A percentile compares a stretch with the other conserved stretches of the same genome.
These are phyloP conservation scores for Cladophialophora exuberans DNA, from an alignment of 2,329 filamentous ascomycete genomes.

Conservation along the genomic window DNA sequence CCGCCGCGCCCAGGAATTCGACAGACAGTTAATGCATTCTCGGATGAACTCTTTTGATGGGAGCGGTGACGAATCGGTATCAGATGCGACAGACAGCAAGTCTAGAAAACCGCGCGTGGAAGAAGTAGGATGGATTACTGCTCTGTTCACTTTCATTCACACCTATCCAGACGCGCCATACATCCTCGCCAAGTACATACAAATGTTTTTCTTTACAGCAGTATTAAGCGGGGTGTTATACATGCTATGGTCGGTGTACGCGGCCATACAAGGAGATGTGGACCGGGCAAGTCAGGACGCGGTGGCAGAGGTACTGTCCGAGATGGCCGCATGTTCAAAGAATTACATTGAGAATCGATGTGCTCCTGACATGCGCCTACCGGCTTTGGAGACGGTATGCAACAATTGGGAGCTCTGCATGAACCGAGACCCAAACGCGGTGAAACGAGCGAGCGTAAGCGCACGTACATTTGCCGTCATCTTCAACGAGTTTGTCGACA, in stretches of 20 bases:
- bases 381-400: constrained; percentile 74
- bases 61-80: constrained; percentile 44
- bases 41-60: constrained; percentile 47
- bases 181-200: constrained; percentile 68
- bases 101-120: constrained; percentile 23
- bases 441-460: constrained; percentile 78
- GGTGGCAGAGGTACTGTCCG: constrained; percentile 68
- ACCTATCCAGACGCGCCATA: constrained; percentile 67
- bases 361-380: constrained; percentile 65
- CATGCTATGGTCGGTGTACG: constrained; percentile 69
- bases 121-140: constrained; percentile 37
- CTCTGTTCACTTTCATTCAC: constrained; percentile 65
- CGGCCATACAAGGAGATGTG: constrained; percentile 74
- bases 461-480: constrained; percentile 90
- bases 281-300: constrained; percentile 70
- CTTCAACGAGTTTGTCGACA: constrained; percentile 89
- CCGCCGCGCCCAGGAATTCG: constrained; percentile 51
- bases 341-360: constrained; percentile 80
- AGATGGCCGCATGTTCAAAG: constrained; percentile 73
- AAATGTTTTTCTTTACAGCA: constrained; percentile 58
- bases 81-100: constrained; percentile 31
- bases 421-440: constrained; percentile 75
- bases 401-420: constrained; percentile 85
- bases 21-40: constrained; percentile 41
- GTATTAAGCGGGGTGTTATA: constrained; percentile 58